Base-by-base conservation (phyloP, 495 filamentous ascomycete genomes). In the Tuber brumale region DNA sequence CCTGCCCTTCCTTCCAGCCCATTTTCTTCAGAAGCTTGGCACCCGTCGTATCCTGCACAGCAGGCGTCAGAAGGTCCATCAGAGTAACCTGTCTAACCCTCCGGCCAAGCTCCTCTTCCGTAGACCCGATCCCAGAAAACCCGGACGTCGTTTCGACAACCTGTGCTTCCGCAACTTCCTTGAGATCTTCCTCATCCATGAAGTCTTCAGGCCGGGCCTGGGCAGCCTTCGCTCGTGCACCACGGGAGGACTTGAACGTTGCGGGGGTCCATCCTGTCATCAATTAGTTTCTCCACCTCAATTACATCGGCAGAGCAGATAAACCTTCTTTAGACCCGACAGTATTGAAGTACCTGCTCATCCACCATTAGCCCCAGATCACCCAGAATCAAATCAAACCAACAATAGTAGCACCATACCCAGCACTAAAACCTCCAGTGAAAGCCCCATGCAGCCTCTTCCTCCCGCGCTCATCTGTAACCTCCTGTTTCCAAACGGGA, bases 101-200 rank as follows among this genome's bases (percentile, higher is more conserved):
- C 12, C 85, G 85, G 9, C 79, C 84, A 42, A 87, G 82, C 76
- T 91, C 89, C 10, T 87, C 83, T 39, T 89, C 87, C 12, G 90
- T 90, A 42, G 89, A 87, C 1, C 95, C 95, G 27, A 97, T 86
- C 0, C 92, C 93, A 12, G 93, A 87, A 83, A 94, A 97, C 0
- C 86, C 88, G 43, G 89, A 85, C 1, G 89, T 85, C 0, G 92
- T 97, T 80, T 94, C 89, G 44, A 98, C 83, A 70, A 86, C 87
- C 78, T 88, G 88, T 4, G 90, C 87, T 84, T 97, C 94, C 72
- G 91, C 94, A 3, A 91, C 91, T 79, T 97, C 95, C 18, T 92
- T 91, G 18, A 97, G 85, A 84, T 99, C 95, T 84, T 99, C 96
- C 77, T 97, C 96, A 78, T 99, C 95, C 95, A 99, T 99, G 77